Evolutionary conservation across 495 filamentous ascomycete genomes (phyloP).

Genomic region (Entonaema liquescens): DNA sequence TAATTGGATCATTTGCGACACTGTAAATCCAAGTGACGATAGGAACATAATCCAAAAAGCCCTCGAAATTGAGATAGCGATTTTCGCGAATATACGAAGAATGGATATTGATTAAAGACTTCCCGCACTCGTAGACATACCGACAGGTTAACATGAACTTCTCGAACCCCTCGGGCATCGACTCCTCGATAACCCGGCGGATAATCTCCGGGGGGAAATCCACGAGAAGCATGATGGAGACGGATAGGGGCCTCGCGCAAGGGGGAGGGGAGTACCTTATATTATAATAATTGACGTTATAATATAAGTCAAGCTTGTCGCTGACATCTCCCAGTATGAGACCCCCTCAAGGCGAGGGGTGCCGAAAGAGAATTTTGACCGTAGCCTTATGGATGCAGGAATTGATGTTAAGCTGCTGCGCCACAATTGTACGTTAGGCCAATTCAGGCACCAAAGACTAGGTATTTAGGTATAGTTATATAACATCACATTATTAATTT

Average conservation of each 20-base stretch:
- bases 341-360: not conserved
- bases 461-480: not conserved
- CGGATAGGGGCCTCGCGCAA: not conserved
- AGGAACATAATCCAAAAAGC: not conserved
- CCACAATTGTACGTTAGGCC: not conserved
- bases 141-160: constrained; percentile 16
- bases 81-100: not conserved
- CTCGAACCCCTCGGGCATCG: constrained; percentile 19
- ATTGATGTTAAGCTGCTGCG: not conserved
- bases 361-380: not conserved
- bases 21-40: not conserved
- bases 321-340: not conserved
- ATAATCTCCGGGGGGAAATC: constrained; percentile 12
- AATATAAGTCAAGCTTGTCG: not conserved
- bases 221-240: not conserved
- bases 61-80: not conserved
- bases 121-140: constrained; percentile 14
- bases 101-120: not conserved
- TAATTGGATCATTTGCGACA: not conserved
- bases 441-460: not conserved
- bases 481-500: not conserved
- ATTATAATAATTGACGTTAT: not conserved
- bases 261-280: not conserved
- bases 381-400: not conserved
- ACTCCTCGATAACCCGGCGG: constrained; percentile 6